These are phyloP conservation scores for Ogataea nakhonphanomensis DNA, from an alignment of 805 yeast genomes.

Conservation along the genomic window DNA sequence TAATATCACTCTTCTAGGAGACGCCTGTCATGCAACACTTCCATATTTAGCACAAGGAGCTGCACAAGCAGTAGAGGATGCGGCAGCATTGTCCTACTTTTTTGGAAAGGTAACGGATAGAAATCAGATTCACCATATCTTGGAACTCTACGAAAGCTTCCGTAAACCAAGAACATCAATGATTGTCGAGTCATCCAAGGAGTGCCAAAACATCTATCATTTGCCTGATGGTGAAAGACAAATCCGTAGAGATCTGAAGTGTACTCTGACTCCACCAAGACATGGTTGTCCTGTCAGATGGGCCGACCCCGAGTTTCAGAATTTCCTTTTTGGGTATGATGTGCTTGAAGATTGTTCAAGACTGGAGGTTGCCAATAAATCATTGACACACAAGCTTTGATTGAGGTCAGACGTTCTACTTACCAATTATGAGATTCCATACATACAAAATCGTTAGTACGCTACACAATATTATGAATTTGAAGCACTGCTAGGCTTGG, in stretches of 20 bases:
- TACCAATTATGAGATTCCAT: too few species aligned
- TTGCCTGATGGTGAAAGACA: conserved; percentile 15
- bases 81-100: conserved; percentile 15
- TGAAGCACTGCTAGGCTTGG: too few species aligned
- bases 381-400: not conserved
- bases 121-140: conserved; percentile 8
- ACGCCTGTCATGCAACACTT: conserved; percentile 19
- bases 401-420: too few species aligned
- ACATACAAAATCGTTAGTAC: too few species aligned
- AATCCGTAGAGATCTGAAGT: conserved; percentile 10
- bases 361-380: not conserved
- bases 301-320: conserved; percentile 20
- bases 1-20: conserved; percentile 16
- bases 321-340: conserved; percentile 16
- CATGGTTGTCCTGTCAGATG: conserved; percentile 18
- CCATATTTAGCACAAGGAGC: conserved; percentile 21
- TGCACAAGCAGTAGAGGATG: conserved; percentile 21
- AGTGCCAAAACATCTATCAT: conserved; percentile 18
- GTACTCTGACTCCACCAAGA: conserved; percentile 14
- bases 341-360: conserved; percentile 14
- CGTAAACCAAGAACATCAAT: conserved; percentile 15
- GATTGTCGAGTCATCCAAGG: conserved; percentile 14
- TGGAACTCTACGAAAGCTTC: conserved; percentile 11
- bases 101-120: conserved; percentile 13
- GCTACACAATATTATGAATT: too few species aligned